These are phyloP conservation scores for Knufia petricola DNA, from an alignment of 2,329 filamentous ascomycete species.

Conservation along the genomic window DNA sequence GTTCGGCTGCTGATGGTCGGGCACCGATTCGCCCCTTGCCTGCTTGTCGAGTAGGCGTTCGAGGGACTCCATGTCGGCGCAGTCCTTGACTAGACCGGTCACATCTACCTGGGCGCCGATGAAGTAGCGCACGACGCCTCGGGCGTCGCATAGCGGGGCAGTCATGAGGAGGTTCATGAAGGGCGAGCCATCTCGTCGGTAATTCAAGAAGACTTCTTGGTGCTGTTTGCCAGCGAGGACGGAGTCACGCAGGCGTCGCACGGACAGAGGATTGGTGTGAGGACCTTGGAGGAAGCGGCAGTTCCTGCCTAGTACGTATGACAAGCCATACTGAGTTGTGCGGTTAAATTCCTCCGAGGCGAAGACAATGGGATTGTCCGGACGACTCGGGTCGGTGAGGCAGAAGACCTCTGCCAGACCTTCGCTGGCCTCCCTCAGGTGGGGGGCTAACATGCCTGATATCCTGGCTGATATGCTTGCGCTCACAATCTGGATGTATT, in stretches of 20 bases:
- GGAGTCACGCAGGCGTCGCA: conserved; percentile 53
- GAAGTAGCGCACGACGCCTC: conserved; percentile 57
- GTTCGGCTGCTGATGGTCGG: conserved; percentile 19
- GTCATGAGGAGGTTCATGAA: conserved; percentile 71
- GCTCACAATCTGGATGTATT: conserved; percentile 61
- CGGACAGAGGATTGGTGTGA: conserved; percentile 54
- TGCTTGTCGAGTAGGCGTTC: conserved; percentile 36
- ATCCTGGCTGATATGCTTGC: conserved; percentile 58
- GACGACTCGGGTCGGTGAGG: conserved; percentile 61
- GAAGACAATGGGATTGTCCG: conserved; percentile 68
- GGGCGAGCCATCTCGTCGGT: conserved; percentile 63
- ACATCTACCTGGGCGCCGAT: conserved; percentile 66
- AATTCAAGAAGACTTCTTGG: conserved; percentile 67
- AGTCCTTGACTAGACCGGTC: conserved; percentile 57
- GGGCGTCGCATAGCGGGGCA: conserved; percentile 60
- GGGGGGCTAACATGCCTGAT: conserved; percentile 54
- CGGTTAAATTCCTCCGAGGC: conserved; percentile 67
- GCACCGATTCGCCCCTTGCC: conserved; percentile 25
- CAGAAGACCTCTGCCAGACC: conserved; percentile 70
- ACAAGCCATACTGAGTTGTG: conserved; percentile 65
- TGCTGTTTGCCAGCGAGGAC: conserved; percentile 56
- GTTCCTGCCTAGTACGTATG: conserved; percentile 64
- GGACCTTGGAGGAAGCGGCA: conserved; percentile 72
- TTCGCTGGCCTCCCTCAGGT: conserved; percentile 60
- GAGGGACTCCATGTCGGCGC: conserved; percentile 55